Conservation (phyloP, 371 early-diverging fungal species). For the Apophysomyces sp. region DNA sequence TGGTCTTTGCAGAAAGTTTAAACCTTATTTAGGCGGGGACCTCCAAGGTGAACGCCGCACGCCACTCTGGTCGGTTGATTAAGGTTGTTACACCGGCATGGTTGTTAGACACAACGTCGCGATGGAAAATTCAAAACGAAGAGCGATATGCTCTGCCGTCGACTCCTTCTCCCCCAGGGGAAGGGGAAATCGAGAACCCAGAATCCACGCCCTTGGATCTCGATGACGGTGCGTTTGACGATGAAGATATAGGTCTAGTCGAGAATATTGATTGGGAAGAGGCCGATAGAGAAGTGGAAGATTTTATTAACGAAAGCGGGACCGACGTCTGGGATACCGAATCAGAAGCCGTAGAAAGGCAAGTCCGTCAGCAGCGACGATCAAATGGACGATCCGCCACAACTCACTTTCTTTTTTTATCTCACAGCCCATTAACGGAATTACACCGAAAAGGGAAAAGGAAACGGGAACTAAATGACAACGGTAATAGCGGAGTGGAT, state of each 20-base stretch:
- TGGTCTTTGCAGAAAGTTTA: not conserved
- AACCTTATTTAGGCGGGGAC: conserved; percentile 44
- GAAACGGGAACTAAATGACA: conserved; percentile 19
- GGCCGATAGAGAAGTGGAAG: conserved; percentile 57
- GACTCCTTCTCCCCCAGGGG: conserved; percentile 12
- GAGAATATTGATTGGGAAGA: conserved; percentile 59
- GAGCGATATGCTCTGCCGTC: conserved; percentile 40
- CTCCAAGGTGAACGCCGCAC: conserved; percentile 59
- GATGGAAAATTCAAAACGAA: conserved; percentile 63
- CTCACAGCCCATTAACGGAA: conserved; percentile 12
- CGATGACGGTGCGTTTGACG: conserved; percentile 39
- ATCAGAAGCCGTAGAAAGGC: conserved; percentile 30
- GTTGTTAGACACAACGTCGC: conserved; percentile 58
- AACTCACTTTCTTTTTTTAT: not conserved
- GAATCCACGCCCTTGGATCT: conserved; percentile 30
- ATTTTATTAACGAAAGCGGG: conserved; percentile 56
- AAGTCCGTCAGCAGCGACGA: conserved; percentile 7
- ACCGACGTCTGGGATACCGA: conserved; percentile 52
- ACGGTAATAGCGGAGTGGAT: conserved; percentile 21
- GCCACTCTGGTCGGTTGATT: conserved; percentile 36
- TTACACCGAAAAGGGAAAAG: conserved; percentile 16
- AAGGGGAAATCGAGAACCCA: conserved; percentile 36
- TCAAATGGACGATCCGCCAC: conserved; percentile 3
- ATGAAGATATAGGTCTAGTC: conserved; percentile 45
- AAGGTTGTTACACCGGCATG: conserved; percentile 59